A percentile compares a stretch with the other conserved stretches of the same genome.
phyloP scores from a whole-genome alignment of 192 early-diverging fungal genomes.

The Entomortierella chlamydospora region DNA sequence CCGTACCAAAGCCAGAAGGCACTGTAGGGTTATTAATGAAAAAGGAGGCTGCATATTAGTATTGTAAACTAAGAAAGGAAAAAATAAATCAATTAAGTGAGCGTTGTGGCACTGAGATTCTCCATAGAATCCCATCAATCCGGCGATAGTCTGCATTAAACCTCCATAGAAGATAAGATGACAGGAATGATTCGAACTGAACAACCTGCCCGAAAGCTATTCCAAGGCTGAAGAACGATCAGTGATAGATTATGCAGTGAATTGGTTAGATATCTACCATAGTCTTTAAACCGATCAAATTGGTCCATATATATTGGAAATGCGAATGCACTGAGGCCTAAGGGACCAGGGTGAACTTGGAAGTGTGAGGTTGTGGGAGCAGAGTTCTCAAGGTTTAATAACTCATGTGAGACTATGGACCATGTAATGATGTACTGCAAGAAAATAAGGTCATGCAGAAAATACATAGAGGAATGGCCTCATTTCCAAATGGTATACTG shows the following conservation, averaged over 20 bases:
- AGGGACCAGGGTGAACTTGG: too few species aligned
- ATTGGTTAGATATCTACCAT: too few species aligned
- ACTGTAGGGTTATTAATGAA: constrained; percentile 38
- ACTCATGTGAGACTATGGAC: too few species aligned
- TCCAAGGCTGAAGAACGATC: constrained; percentile 76
- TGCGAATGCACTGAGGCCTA: too few species aligned
- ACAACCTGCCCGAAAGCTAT: constrained; percentile 64
- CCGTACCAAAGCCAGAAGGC: constrained; percentile 77
- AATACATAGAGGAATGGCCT: too few species aligned
- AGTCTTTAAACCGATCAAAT: too few species aligned
- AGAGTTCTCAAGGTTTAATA: constrained; percentile 9
- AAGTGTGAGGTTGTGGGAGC: constrained; percentile 1
- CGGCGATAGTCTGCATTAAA: constrained; percentile 77
- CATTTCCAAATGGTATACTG: too few species aligned
- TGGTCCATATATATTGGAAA: too few species aligned
- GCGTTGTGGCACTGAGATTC: constrained; percentile 85
- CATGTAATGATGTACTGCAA: too few species aligned
- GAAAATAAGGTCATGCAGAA: too few species aligned
- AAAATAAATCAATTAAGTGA: too few species aligned
- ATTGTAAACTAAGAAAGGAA: neutral
- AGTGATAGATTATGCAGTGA: too few species aligned
- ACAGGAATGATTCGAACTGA: constrained; percentile 63
- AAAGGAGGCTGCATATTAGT: neutral
- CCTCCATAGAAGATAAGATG: constrained; percentile 83
- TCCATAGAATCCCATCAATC: constrained; percentile 88